These are phyloP conservation scores for Chara braunii DNA, from an alignment of 139 green algal species.

Conservation along the genomic window DNA sequence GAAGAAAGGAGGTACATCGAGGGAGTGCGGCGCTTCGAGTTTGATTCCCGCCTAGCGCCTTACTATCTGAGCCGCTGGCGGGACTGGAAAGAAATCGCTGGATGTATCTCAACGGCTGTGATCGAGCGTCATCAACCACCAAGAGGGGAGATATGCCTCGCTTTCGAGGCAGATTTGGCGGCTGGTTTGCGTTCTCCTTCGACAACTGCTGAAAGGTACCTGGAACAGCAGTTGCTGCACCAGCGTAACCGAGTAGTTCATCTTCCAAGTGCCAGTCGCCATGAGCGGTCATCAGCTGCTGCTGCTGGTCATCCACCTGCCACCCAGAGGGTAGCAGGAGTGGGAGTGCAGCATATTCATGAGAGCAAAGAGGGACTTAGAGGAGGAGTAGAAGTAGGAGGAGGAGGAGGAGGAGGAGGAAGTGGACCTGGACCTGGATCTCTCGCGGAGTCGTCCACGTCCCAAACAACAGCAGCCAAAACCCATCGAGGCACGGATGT, in stretches of 20 bases:
- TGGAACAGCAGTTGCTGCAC: too few relatives aligned
- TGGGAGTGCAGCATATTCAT: too few relatives aligned
- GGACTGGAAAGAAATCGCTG: conserved; percentile 1
- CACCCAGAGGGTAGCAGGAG: too few relatives aligned
- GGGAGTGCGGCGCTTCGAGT: conserved; percentile 14
- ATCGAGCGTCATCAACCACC: conserved; percentile 12
- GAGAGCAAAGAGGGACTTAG: too few relatives aligned
- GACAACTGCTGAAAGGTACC: too few relatives aligned
- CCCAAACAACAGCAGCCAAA: conserved; percentile 4
- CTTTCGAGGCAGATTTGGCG: too few relatives aligned
- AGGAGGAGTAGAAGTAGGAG: neutral
- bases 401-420: neutral
- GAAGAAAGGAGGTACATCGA: neutral
- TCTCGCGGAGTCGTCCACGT: neutral
- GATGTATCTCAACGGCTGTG: conserved; percentile 14
- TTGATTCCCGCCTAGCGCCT: conserved; percentile 11
- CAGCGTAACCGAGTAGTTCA: too few relatives aligned
- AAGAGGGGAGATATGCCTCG: too few relatives aligned
- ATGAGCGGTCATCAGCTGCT: too few relatives aligned
- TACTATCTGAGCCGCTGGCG: conserved; percentile 1
- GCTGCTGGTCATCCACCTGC: too few relatives aligned
- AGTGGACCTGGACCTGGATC: neutral
- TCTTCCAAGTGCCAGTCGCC: too few relatives aligned
- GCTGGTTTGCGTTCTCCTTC: too few relatives aligned
- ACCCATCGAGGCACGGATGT: neutral